Evolutionary conservation across 2,329 filamentous ascomycete species (phyloP), one percentile per base, ranked within the genome.

Genomic region (Chaetomiaceae sp.): DNA sequence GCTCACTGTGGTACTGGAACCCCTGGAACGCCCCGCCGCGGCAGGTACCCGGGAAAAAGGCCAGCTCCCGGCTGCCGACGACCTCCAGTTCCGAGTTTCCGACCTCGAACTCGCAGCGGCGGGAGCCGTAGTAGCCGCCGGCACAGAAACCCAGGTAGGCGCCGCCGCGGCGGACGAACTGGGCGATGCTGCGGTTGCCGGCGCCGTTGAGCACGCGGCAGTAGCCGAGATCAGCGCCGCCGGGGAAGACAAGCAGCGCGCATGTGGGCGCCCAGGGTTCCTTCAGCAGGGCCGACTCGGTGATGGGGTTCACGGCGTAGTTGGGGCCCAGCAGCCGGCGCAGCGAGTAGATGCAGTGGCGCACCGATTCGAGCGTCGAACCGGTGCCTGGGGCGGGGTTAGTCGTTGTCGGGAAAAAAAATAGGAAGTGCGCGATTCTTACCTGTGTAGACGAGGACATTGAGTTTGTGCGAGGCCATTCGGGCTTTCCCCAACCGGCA

Each of bases 371-470:
- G 42, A 86, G 74, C 9, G 90, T 95, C 35, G 86, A 88, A 53
- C 93, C 93, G 61, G 83, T 79, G 58, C 91, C 90, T 88, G 59
- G 38, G 42, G 39, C 36, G 44, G 47, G 49, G 32, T 42, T 18
- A 48, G 58, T 7, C 35, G 40, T 30, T 5, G 29, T 30, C 9
- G 6, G 29, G 11, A 30, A 11, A 22, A 3, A 6, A 20, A 22
- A 9, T 6, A 35, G 12, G 11, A 14, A 40, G 38, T 17, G 9
- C 10, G 24, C 22, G 30, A 17, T 30, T 58, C 65, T 61, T 72
- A 90, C 88, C 89, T 57, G 88, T 86, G 62, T 97, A 97, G 42
- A 98, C 88, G 55, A 97, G 77, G 47, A 98, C 84, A 64, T 98
- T 97, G 70, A 96, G 76, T 81, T 56, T 57, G 19, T 38, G 47